phyloP scores from a whole-genome alignment of 2,329 filamentous ascomycete genomes.

The Cladorrhinum sp. region DNA sequence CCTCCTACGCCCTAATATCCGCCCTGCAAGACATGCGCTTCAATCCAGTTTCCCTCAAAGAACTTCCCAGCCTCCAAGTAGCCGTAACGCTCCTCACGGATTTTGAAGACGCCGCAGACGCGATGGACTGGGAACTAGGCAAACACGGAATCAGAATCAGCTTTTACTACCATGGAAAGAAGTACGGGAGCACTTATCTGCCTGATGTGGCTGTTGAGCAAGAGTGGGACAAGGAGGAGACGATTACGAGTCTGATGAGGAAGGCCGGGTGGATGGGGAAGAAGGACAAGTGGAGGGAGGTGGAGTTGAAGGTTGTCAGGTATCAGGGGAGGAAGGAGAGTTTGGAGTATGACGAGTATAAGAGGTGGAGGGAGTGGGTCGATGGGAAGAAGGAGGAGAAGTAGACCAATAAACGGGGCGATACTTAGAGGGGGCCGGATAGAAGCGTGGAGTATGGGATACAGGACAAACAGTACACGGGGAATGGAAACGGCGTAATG shows the following conservation, averaged over 20 bases:
- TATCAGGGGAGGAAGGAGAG: conserved; percentile 83
- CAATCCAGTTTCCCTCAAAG: conserved; percentile 49
- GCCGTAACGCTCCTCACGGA: conserved; percentile 80
- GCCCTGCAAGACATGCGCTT: conserved; percentile 64
- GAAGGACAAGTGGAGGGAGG: conserved; percentile 73
- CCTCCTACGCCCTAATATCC: conserved; percentile 79
- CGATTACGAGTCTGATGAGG: conserved; percentile 81
- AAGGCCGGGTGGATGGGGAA: conserved; percentile 92
- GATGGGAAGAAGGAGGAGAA: not conserved
- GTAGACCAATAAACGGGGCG: conserved; percentile 40
- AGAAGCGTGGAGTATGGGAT: not conserved
- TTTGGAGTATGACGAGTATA: conserved; percentile 70
- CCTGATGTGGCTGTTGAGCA: conserved; percentile 91
- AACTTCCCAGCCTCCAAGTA: conserved; percentile 59
- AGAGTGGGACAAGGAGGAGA: conserved; percentile 92
- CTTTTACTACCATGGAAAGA: conserved; percentile 69
- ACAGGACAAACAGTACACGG: not conserved
- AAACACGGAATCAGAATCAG: conserved; percentile 82
- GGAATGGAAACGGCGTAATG: not conserved
- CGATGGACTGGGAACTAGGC: conserved; percentile 84
- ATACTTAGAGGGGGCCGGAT: not conserved
- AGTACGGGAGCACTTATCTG: conserved; percentile 84
- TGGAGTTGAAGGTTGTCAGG: conserved; percentile 73
- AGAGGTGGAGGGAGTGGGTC: conserved; percentile 73
- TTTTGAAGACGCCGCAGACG: conserved; percentile 71